Conservation (phyloP, 108 stramenopile genomes). For the Discostella stelligeroides region DNA sequence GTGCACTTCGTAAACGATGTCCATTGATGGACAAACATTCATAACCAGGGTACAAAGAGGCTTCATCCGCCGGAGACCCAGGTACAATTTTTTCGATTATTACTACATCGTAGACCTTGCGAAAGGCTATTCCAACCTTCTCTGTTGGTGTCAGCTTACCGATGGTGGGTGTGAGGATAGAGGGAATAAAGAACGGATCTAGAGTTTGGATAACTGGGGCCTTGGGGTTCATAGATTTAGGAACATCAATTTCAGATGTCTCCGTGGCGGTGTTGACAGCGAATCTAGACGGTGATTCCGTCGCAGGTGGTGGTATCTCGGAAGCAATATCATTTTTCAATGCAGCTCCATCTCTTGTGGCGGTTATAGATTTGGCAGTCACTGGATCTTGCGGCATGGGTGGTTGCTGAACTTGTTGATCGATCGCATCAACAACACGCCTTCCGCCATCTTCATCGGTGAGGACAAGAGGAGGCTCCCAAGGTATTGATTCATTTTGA, state of each 20-base stretch:
- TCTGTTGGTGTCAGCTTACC: conserved; percentile 24
- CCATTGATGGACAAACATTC: conserved; percentile 39
- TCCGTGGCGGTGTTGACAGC: background rate
- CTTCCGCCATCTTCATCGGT: background rate
- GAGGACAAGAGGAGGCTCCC: conserved; percentile 1
- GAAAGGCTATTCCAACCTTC: conserved; percentile 42
- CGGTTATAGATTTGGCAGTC: background rate
- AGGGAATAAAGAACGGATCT: conserved; percentile 31
- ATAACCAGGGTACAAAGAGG: conserved; percentile 19
- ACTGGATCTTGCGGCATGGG: background rate
- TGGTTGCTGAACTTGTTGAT: background rate
- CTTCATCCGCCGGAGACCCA: conserved; percentile 28
- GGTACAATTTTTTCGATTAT: conserved; percentile 34
- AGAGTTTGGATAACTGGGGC: conserved; percentile 2
- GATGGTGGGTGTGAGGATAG: conserved; percentile 16
- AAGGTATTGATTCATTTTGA: background rate
- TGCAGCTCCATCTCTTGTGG: background rate
- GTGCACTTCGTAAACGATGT: conserved; percentile 34
- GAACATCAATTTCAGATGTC: background rate
- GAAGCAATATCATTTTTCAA: no score
- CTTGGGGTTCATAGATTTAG: background rate
- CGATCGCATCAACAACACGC: background rate
- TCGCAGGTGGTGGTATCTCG: no score
- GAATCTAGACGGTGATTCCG: background rate
- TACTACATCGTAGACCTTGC: conserved; percentile 30